Percentiles rank a stretch among this genome's conserved stretches.
Evolutionary conservation across 176 grass and related monocot species (phyloP).

Genomic region (Aegilops bicornis): DNA sequence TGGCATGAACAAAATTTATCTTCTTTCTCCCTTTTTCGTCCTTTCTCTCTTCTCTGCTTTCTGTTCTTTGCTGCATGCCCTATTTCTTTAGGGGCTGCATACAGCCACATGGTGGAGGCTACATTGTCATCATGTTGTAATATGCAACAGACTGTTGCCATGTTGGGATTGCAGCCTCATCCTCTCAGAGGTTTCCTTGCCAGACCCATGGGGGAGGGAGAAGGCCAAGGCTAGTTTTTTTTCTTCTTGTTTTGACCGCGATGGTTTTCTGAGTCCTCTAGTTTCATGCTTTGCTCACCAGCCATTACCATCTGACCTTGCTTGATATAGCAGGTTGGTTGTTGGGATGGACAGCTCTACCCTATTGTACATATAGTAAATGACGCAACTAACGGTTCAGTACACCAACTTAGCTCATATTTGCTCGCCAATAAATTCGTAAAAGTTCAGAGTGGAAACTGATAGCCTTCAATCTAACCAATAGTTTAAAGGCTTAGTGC

Average conservation of each 20-base stretch:
- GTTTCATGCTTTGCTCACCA: constrained; percentile 3
- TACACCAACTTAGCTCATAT: background rate
- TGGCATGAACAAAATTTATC: background rate
- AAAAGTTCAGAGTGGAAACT: background rate
- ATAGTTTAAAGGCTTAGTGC: background rate
- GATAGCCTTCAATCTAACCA: background rate
- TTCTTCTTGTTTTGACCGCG: background rate
- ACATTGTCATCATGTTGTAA: constrained; percentile 7
- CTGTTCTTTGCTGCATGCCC: background rate
- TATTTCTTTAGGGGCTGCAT: background rate
- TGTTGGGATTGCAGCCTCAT: constrained; percentile 9
- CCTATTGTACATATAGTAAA: background rate
- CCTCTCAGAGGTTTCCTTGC: background rate
- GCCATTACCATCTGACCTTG: constrained; percentile 10
- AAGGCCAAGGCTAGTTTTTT: background rate
- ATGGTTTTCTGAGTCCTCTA: constrained; percentile 1
- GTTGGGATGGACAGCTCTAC: background rate
- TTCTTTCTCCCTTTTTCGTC: background rate
- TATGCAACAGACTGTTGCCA: background rate
- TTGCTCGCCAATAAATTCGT: background rate
- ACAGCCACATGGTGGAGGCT: background rate
- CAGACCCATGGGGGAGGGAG: constrained; percentile 1
- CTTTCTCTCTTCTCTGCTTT: background rate
- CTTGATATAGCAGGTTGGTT: background rate
- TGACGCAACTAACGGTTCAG: background rate